Evolutionary conservation across 139 green algal species (phyloP).

Genomic region (Closterium sp.): DNA sequence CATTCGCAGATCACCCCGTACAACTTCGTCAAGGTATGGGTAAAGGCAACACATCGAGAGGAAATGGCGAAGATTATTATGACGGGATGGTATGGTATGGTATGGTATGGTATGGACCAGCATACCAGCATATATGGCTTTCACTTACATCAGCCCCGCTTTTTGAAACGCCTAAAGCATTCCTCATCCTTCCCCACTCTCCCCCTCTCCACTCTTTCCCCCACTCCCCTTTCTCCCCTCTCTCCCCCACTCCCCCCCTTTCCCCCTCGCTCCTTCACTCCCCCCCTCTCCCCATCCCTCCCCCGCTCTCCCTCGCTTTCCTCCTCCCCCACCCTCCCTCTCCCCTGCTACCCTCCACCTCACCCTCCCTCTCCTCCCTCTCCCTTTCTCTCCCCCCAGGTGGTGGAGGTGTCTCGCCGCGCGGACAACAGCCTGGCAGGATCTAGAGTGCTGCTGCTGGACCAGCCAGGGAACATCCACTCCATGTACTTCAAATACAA

Average conservation of each 20-base stretch:
- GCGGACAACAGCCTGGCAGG: slow-evolving; percentile 33
- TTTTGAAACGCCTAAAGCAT: too few relatives aligned
- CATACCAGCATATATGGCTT: too few relatives aligned
- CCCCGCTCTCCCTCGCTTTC: not conserved
- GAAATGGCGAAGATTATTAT: not conserved
- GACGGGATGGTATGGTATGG: too few relatives aligned
- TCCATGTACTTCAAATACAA: slow-evolving; percentile 31
- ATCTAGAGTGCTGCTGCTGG: slow-evolving; percentile 35
- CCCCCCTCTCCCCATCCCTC: not conserved
- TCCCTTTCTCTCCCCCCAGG: not conserved
- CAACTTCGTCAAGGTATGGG: not conserved
- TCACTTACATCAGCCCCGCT: too few relatives aligned
- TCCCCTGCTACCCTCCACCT: not conserved
- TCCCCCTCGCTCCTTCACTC: not conserved
- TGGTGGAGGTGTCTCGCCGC: slow-evolving; percentile 15
- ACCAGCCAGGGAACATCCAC: slow-evolving; percentile 35
- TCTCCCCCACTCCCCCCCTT: not conserved
- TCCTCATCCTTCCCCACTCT: not conserved
- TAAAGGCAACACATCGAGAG: not conserved
- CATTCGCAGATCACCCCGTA: not conserved
- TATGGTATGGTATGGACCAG: too few relatives aligned
- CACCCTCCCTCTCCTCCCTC: not conserved
- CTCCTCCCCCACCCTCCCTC: not conserved
- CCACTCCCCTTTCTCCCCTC: too few relatives aligned
- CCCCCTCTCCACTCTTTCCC: too few relatives aligned